phyloP scores from a whole-genome alignment of 495 filamentous ascomycete species.

The Neurospora tetraspora region DNA sequence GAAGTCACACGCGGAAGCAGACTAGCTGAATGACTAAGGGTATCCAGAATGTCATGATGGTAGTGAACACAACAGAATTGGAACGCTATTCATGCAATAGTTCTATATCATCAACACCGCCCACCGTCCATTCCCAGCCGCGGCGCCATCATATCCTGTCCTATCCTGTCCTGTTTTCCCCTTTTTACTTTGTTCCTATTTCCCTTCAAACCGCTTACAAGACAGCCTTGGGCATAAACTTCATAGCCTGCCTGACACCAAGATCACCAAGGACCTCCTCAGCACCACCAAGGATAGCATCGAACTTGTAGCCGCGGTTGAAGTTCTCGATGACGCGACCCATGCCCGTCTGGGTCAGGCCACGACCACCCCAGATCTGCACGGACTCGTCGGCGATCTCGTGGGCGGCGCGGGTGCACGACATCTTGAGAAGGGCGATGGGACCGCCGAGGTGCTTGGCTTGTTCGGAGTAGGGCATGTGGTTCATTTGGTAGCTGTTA shows the following conservation, averaged over 20 bases:
- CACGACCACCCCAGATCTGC: slow-evolving; percentile 81
- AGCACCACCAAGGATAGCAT: slow-evolving; percentile 75
- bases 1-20: neutral
- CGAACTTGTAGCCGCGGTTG: slow-evolving; percentile 79
- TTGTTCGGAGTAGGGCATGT: slow-evolving; percentile 74
- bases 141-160: neutral
- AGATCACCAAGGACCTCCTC: slow-evolving; percentile 79
- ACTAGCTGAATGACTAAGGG: neutral
- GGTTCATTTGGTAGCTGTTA: slow-evolving; percentile 63
- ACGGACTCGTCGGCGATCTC: slow-evolving; percentile 75
- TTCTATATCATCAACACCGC: neutral
- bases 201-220: slow-evolving; percentile 35
- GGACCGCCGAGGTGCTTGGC: slow-evolving; percentile 67
- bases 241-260: slow-evolving; percentile 74
- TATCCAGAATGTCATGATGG: neutral
- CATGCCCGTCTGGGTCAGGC: slow-evolving; percentile 75
- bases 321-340: slow-evolving; percentile 73
- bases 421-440: slow-evolving; percentile 76
- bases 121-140: neutral
- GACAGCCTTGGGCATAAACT: slow-evolving; percentile 74
- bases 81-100: neutral
- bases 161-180: neutral
- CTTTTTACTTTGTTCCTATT: neutral
- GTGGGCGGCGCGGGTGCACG: slow-evolving; percentile 62
- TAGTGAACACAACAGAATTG: neutral